A percentile compares a stretch with the other conserved stretches of the same genome.
Evolutionary conservation across 345 rosid genomes (phyloP).

Genomic region (Camelina sativa): DNA sequence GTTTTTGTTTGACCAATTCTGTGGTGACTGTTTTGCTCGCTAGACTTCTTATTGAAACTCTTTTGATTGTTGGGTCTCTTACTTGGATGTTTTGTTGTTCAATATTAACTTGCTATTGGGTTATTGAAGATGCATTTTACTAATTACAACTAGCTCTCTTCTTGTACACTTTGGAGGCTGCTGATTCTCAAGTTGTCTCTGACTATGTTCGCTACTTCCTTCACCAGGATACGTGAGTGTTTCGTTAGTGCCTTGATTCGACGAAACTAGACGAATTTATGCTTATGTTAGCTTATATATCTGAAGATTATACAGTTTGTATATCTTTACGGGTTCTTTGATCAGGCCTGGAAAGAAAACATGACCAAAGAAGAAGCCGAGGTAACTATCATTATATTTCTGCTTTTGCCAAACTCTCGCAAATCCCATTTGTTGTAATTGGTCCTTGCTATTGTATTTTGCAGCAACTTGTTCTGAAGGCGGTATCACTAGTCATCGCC

Average conservation of each 20-base stretch:
- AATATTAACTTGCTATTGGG: not conserved
- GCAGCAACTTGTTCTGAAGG: no score
- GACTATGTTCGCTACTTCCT: slow-evolving; percentile 95
- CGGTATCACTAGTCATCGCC: no score
- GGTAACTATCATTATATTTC: no score
- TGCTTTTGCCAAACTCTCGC: no score
- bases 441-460: no score
- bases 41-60: not conserved
- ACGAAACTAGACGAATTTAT: not conserved
- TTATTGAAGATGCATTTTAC: slow-evolving; percentile 1
- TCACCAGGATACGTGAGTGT: slow-evolving; percentile 96
- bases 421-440: no score
- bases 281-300: not conserved
- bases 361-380: no score
- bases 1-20: not conserved
- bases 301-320: not conserved
- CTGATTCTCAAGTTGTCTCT: slow-evolving; percentile 94
- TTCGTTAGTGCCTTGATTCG: not conserved
- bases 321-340: no score
- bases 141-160: not conserved
- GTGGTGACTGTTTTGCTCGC: not conserved
- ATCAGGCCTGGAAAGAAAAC: no score
- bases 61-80: not conserved
- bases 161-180: slow-evolving; percentile 62
- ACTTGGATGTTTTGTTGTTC: not conserved